Base-by-base conservation (phyloP, 2,329 filamentous ascomycete species). In the Beauveria varroae region DNA sequence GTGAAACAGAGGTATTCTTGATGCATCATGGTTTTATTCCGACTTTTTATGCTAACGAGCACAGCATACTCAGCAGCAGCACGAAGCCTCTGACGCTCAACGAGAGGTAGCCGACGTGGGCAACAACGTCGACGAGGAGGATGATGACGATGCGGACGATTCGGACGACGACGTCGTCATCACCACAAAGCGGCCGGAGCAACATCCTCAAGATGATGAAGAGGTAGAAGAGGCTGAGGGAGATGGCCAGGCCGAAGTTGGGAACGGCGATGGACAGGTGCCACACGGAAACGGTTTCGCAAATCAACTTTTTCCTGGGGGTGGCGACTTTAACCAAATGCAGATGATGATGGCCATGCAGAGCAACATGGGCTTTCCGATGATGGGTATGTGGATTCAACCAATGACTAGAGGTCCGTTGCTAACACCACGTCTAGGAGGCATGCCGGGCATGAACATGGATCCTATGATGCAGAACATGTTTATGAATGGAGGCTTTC, bases 371-470 rank as follows among this genome's bases (percentile, higher is more conserved):
- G 78, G 77, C 63, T 87, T 87, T 70, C 81, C 88, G 58, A 91
- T 93, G 86, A 96, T 97, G 90, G 90, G 93, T 97, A 84, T 72
- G 90, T 81, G 28, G 6, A 28, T 28, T 5, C 20, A 14, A 14
- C 5, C 12, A 18, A 53, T 10, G 2, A 7, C 4, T 10, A 24
- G 34, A 24, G 37, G 37, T 16, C 1, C 28, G 16, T 10, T 9
- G 37, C 61, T 59, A 55, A 62, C 40, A 52, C 22, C 43, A 26
- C 9, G 7, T 26, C 14, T 30, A 24, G 1, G 66, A 90, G 89
- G 86, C 71, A 93, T 95, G 88, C 79, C 88, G 67, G 85, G 85
- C 70, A 91, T 93, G 88, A 83, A 83, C 75, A 95, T 96, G 90
- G 89, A 93, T 81, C 86, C 86, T 63, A 86, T 87, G 81, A 88